These are phyloP conservation scores for Cryptococcus deneoformans DNA, from an alignment of 1,284 basidiomycete genomes.

Conservation along the genomic window DNA sequence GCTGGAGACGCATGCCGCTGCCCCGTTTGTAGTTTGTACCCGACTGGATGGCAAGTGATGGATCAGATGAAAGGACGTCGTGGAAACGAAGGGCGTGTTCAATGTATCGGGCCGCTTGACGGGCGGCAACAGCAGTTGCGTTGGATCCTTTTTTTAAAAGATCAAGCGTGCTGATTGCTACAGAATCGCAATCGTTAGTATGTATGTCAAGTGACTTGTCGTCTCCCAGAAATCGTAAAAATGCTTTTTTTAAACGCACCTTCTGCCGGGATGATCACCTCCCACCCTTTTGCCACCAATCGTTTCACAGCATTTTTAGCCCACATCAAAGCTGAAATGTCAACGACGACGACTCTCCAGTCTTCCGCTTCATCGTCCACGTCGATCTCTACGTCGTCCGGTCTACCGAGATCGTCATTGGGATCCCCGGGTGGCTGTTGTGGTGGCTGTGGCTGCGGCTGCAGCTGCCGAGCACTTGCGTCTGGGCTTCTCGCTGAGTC, in stretches of 20 bases:
- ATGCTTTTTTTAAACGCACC: slow-evolving; percentile 54
- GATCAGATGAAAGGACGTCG: slow-evolving; percentile 24
- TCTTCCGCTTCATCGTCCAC: slow-evolving; percentile 15
- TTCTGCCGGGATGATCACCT: slow-evolving; percentile 78
- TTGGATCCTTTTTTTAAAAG: slow-evolving; percentile 85
- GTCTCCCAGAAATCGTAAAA: no score
- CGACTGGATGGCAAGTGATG: slow-evolving; percentile 27
- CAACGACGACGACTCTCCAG: slow-evolving; percentile 69
- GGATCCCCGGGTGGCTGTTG: neutral
- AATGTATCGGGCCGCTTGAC: slow-evolving; percentile 46
- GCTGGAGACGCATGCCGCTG: slow-evolving; percentile 34
- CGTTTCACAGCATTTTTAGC: slow-evolving; percentile 74
- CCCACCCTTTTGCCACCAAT: slow-evolving; percentile 65
- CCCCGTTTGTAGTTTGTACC: slow-evolving; percentile 36
- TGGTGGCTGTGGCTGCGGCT: neutral
- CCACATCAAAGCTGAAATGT: slow-evolving; percentile 82
- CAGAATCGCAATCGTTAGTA: no score
- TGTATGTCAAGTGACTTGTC: no score
- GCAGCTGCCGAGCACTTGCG: neutral
- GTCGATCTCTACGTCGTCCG: slow-evolving; percentile 12
- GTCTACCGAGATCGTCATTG: slow-evolving; percentile 16
- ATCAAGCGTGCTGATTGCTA: slow-evolving; percentile 88
- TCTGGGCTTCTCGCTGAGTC: neutral
- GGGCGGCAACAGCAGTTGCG: slow-evolving; percentile 70
- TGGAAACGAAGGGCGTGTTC: slow-evolving; percentile 44